Conservation (phyloP, 371 early-diverging fungal genomes). For the Mortierella sp. region DNA sequence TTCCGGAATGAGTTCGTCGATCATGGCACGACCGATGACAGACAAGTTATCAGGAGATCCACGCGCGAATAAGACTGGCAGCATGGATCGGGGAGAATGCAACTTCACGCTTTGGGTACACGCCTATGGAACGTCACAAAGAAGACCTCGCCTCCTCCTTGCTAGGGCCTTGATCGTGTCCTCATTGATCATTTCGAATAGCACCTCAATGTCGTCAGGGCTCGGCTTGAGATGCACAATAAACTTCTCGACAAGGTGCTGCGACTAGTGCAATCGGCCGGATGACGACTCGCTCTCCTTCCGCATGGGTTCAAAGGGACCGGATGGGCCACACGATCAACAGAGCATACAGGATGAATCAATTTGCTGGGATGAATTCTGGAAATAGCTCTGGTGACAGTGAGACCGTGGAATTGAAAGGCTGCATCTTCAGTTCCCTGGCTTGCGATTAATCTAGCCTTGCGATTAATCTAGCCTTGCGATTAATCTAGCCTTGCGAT, state of each 20-base stretch:
- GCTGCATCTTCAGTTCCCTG: slow-evolving; percentile 56
- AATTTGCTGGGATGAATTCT: slow-evolving; percentile 52
- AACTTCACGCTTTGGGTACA: slow-evolving; percentile 68
- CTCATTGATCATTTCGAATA: slow-evolving; percentile 83
- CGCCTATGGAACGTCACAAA: slow-evolving; percentile 65
- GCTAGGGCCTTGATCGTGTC: slow-evolving; percentile 68
- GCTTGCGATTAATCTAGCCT: slow-evolving; percentile 72
- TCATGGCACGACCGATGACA: slow-evolving; percentile 73
- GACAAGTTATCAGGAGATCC: slow-evolving; percentile 62
- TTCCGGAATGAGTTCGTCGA: slow-evolving; percentile 70
- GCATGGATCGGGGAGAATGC: slow-evolving; percentile 77
- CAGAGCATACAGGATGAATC: slow-evolving; percentile 58
- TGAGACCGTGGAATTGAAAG: slow-evolving; percentile 69
- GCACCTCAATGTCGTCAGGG: slow-evolving; percentile 73
- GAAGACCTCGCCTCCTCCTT: slow-evolving; percentile 69
- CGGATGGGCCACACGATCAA: slow-evolving; percentile 67
- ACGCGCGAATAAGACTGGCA: slow-evolving; percentile 66
- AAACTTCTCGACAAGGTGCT: slow-evolving; percentile 76
- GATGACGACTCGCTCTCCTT: slow-evolving; percentile 64
- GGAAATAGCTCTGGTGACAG: slow-evolving; percentile 71
- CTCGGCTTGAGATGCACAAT: slow-evolving; percentile 69
- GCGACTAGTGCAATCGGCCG: slow-evolving; percentile 62
- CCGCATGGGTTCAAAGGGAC: slow-evolving; percentile 61
- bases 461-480: no score
- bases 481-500: no score